A percentile compares a stretch with the other conserved stretches of the same genome.
phyloP scores from a whole-genome alignment of 495 filamentous ascomycete genomes.

The Penicillium steckii region DNA sequence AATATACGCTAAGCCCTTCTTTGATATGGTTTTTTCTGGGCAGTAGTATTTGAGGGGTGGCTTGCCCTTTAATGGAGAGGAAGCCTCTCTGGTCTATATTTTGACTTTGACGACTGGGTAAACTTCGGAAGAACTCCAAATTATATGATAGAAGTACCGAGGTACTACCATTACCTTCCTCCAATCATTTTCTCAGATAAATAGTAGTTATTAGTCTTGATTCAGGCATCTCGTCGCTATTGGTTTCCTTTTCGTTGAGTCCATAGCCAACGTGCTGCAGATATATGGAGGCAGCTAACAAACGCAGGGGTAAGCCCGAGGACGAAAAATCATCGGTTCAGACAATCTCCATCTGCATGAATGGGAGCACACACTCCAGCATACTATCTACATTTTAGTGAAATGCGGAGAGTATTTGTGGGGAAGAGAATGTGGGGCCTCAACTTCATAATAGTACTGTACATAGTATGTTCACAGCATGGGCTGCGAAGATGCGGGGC shows the following conservation, averaged over 20 bases:
- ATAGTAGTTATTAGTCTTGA: not conserved
- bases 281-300: too few relatives aligned
- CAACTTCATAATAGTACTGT: too few relatives aligned
- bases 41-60: not conserved
- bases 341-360: not conserved
- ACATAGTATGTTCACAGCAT: too few relatives aligned
- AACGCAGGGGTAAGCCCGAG: not conserved
- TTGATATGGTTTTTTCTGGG: not conserved
- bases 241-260: too few relatives aligned
- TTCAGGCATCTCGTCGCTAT: too few relatives aligned
- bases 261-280: too few relatives aligned
- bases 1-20: not conserved
- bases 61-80: not conserved
- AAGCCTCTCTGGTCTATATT: not conserved
- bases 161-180: not conserved
- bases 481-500: too few relatives aligned
- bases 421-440: not conserved
- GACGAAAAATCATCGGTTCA: not conserved
- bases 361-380: not conserved
- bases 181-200: not conserved
- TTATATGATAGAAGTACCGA: not conserved
- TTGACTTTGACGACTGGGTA: slow-evolving; percentile 1
- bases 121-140: slow-evolving; percentile 2
- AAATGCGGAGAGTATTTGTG: not conserved
- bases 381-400: too few relatives aligned